phyloP scores from a whole-genome alignment of 352 stramenopile genomes.

The Blastocystis sp. region DNA sequence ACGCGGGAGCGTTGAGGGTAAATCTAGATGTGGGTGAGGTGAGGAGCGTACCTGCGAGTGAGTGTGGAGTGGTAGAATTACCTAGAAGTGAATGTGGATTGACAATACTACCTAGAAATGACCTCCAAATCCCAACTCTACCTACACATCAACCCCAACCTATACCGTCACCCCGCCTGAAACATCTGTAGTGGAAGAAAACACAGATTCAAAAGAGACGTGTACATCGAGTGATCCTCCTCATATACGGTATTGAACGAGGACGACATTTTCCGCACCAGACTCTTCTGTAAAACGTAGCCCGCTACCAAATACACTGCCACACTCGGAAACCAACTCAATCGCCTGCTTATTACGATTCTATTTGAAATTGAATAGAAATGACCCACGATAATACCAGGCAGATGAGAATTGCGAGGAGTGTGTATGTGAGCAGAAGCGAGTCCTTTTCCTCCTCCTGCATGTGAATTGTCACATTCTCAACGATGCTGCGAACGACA shows the following conservation, averaged over 20 bases:
- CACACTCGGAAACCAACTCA: constrained; percentile 9
- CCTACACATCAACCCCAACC: background rate
- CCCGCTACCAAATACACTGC: background rate
- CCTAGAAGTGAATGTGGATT: no score
- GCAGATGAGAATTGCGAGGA: background rate
- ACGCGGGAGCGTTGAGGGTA: background rate
- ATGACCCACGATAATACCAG: background rate
- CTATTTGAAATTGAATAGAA: background rate
- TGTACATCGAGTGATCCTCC: constrained; percentile 8
- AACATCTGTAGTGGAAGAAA: constrained; percentile 35
- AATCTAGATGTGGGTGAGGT: no score
- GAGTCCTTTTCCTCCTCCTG: constrained; percentile 50
- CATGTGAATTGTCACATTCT: constrained; percentile 27
- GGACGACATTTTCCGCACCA: background rate
- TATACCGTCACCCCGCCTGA: background rate
- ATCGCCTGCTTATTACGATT: background rate
- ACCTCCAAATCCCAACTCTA: no score
- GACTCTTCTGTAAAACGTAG: constrained; percentile 11
- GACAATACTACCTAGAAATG: no score
- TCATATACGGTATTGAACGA: background rate
- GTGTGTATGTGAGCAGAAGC: background rate
- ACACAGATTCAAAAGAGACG: constrained; percentile 1
- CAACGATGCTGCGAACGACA: background rate
- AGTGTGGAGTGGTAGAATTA: no score
- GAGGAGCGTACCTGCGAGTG: no score